A percentile compares a stretch with the other conserved stretches of the same genome.
phyloP scores from a whole-genome alignment of 2,329 filamentous ascomycete species.

The Ramularia collo-cygni region DNA sequence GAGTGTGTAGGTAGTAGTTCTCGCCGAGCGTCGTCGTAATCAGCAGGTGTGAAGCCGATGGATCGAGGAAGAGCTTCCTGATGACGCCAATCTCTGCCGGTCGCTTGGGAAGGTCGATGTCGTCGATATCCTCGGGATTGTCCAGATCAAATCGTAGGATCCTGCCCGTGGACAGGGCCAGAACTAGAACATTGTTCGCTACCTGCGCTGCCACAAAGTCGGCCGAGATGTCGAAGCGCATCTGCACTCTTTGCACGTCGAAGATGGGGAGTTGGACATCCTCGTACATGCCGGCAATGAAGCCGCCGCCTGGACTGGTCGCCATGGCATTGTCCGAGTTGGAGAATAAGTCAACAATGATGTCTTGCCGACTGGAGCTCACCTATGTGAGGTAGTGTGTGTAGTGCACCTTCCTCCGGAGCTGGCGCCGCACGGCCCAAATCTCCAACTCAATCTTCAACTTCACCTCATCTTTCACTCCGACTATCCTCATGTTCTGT shows the following conservation, averaged over 20 bases:
- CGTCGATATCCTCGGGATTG: slow-evolving; percentile 91
- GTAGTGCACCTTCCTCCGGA: too few species aligned
- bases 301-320: slow-evolving; percentile 21
- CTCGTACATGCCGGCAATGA: slow-evolving; percentile 23
- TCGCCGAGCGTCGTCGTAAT: slow-evolving; percentile 87
- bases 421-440: too few species aligned
- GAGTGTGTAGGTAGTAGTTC: slow-evolving; percentile 96
- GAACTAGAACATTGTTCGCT: slow-evolving; percentile 90
- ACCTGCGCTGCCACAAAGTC: slow-evolving; percentile 96
- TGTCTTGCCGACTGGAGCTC: too few species aligned
- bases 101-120: slow-evolving; percentile 95
- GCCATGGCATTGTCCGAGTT: slow-evolving; percentile 13
- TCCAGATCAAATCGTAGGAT: slow-evolving; percentile 93
- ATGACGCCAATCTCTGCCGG: slow-evolving; percentile 87
- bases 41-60: slow-evolving; percentile 88
- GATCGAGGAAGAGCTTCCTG: slow-evolving; percentile 92
- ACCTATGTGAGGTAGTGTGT: too few species aligned
- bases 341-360: not conserved
- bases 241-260: slow-evolving; percentile 83
- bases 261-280: slow-evolving; percentile 76
- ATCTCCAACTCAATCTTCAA: too few species aligned
- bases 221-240: slow-evolving; percentile 89
- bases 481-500: too few species aligned
- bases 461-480: too few species aligned
- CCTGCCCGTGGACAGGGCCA: slow-evolving; percentile 85